These are phyloP conservation scores for Babesia caballi DNA, from an alignment of 169 alveolate species.

Conservation along the genomic window DNA sequence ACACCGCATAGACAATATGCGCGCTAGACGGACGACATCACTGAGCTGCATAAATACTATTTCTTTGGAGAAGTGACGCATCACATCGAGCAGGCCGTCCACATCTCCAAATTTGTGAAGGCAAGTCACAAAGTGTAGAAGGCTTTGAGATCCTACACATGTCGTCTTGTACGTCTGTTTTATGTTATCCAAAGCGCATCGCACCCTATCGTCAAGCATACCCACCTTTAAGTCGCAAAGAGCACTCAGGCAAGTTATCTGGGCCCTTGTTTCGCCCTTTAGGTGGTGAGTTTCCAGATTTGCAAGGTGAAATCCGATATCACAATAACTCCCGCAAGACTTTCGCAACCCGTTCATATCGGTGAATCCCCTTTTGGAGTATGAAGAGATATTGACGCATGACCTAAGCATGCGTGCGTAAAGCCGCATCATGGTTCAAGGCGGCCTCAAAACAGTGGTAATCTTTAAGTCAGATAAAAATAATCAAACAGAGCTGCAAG, in stretches of 20 bases:
- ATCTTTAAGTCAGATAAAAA: neutral
- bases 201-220: slow-evolving; percentile 38
- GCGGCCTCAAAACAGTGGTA: neutral
- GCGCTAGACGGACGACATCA: neutral
- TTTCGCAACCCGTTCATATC: too few species aligned
- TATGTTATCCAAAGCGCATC: neutral
- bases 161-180: neutral
- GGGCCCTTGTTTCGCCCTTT: neutral
- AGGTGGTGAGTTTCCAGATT: neutral
- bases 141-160: neutral
- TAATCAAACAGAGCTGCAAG: slow-evolving; percentile 17
- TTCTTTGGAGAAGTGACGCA: slow-evolving; percentile 12
- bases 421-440: neutral
- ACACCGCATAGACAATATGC: slow-evolving; percentile 3
- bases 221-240: slow-evolving; percentile 1
- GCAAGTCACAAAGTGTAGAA: slow-evolving; percentile 3
- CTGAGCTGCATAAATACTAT: slow-evolving; percentile 12
- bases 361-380: neutral
- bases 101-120: slow-evolving; percentile 15
- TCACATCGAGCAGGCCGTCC: slow-evolving; percentile 1
- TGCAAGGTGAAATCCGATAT: neutral
- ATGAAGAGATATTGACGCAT: neutral
- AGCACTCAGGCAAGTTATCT: neutral
- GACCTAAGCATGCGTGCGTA: neutral
- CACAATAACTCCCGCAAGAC: neutral